A percentile compares a stretch with the other conserved stretches of the same genome.
Conservation (phyloP, 2,329 filamentous ascomycete genomes). For the Colletotrichum sp. region DNA sequence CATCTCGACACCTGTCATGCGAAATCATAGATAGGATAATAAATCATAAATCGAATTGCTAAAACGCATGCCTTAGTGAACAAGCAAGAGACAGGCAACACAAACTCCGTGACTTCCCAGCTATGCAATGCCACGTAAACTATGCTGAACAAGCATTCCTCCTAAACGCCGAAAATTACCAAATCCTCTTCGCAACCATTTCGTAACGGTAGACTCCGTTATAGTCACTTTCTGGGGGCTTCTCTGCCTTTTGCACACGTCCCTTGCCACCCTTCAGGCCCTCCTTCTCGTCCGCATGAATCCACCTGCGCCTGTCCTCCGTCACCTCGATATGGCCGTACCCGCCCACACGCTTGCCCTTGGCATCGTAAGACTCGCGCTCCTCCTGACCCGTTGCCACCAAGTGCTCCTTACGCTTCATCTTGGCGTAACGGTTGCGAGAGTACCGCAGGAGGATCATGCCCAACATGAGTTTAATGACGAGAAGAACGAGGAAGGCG, state of each 20-base stretch:
- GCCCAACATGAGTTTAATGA: conserved; percentile 84
- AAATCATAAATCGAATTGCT: not conserved
- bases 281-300: conserved; percentile 85
- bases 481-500: conserved; percentile 82
- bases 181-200: conserved; percentile 97
- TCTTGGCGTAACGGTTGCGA: conserved; percentile 77
- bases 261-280: conserved; percentile 60
- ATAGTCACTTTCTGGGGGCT: conserved; percentile 53
- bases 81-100: not conserved
- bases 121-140: not conserved
- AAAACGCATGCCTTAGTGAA: not conserved
- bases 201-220: conserved; percentile 81
- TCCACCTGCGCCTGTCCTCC: conserved; percentile 84
- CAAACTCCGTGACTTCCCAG: not conserved
- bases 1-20: not conserved
- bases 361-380: conserved; percentile 66
- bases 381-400: conserved; percentile 51
- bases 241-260: conserved; percentile 62
- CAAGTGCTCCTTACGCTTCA: conserved; percentile 73
- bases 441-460: conserved; percentile 86
- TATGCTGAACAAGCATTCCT: not conserved
- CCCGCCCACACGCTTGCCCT: conserved; percentile 78
- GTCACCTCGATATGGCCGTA: conserved; percentile 88
- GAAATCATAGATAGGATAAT: not conserved
- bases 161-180: conserved; percentile 56